Evolutionary conservation across 139 green algal species (phyloP).

Genomic region (Nannochloris sp.): DNA sequence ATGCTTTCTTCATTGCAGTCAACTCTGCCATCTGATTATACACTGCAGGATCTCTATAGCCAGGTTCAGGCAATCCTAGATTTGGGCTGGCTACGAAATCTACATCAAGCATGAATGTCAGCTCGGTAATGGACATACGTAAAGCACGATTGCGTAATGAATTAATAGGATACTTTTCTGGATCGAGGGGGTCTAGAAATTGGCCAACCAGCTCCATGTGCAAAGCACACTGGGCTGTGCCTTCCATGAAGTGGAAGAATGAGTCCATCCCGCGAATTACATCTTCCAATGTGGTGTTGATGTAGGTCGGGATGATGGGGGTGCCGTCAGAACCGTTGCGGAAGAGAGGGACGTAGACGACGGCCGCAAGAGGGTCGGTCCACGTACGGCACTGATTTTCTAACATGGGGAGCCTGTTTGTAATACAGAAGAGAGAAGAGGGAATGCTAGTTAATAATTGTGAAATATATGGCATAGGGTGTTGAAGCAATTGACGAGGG

Average conservation of each 20-base stretch:
- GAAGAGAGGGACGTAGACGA: conserved; percentile 6
- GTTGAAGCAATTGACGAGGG: too few species aligned
- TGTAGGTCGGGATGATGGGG: conserved; percentile 5
- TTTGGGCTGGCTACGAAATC: conserved; percentile 1
- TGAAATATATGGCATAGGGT: not conserved
- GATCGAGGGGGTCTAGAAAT: conserved; percentile 1
- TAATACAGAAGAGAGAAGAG: not conserved
- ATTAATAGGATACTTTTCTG: conserved; percentile 12
- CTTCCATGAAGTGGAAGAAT: conserved; percentile 3
- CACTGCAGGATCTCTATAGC: conserved; percentile 3
- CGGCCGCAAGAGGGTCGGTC: conserved; percentile 2
- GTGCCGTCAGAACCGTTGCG: not conserved
- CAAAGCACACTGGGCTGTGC: not conserved
- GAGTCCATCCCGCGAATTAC: not conserved
- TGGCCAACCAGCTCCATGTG: conserved; percentile 2
- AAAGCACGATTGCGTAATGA: conserved; percentile 6
- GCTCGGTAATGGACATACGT: not conserved
- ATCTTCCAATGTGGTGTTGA: conserved; percentile 4
- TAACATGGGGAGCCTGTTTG: not conserved
- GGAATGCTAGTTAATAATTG: not conserved
- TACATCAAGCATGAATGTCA: conserved; percentile 9
- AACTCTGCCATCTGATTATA: conserved; percentile 11
- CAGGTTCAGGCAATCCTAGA: not conserved
- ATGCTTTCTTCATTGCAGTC: conserved; percentile 5
- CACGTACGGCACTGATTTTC: conserved; percentile 6